Conservation (phyloP, 352 stramenopile species). For the Globisporangium nagaii region DNA sequence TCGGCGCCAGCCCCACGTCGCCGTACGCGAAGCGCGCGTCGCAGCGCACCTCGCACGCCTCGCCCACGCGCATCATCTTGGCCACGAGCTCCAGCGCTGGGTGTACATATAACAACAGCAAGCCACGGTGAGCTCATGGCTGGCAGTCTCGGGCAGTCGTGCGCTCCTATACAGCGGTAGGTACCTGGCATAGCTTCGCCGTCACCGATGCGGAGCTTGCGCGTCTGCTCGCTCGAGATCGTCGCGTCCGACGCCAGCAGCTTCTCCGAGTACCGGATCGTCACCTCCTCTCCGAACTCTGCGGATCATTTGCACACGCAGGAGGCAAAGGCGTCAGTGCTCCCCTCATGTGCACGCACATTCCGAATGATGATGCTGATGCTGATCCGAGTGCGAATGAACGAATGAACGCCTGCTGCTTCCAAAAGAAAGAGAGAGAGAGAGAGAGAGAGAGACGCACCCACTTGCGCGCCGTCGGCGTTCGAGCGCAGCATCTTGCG, state of each 20-base stretch:
- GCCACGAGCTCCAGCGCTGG: conserved; percentile 66
- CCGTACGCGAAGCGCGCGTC: conserved; percentile 71
- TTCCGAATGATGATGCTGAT: neutral
- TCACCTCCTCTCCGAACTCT: conserved; percentile 84
- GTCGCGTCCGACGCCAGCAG: conserved; percentile 36
- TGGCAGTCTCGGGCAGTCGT: no score
- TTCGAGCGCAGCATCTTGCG: conserved; percentile 53
- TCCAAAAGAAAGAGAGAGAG: no score
- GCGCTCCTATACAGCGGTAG: no score
- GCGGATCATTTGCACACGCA: no score
- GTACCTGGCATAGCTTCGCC: conserved; percentile 75
- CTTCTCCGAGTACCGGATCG: conserved; percentile 57
- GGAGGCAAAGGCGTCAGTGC: no score
- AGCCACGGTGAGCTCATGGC: no score
- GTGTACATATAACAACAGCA: no score
- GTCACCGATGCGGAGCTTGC: conserved; percentile 78
- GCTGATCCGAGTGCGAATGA: neutral
- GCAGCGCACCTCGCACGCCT: conserved; percentile 66
- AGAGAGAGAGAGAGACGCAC: conserved; percentile 12
- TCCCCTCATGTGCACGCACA: no score
- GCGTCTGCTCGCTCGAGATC: conserved; percentile 39
- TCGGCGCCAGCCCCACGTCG: conserved; percentile 48
- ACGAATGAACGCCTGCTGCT: no score
- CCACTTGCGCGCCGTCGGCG: conserved; percentile 55
- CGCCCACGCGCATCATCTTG: conserved; percentile 77